These are phyloP conservation scores for Pseudonitzschia multiseries DNA, from an alignment of 108 stramenopile species.

Conservation along the genomic window DNA sequence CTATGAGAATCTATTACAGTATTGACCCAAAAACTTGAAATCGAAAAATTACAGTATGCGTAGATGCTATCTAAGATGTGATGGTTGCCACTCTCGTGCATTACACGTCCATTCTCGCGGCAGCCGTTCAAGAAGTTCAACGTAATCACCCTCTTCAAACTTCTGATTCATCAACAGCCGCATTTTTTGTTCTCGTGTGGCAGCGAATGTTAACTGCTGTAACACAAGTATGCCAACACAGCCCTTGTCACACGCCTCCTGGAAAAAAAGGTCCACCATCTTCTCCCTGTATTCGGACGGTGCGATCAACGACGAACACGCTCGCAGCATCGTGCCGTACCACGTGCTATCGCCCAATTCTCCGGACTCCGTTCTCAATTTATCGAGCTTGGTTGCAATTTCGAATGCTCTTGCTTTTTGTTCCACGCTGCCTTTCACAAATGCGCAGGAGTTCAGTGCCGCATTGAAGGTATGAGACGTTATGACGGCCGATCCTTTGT, in stretches of 20 bases:
- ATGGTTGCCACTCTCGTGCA: constrained; percentile 17
- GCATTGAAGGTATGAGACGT: constrained; percentile 56
- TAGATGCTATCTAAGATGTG: not conserved
- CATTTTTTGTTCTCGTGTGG: constrained; percentile 29
- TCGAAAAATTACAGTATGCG: no score
- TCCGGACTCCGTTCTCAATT: constrained; percentile 24
- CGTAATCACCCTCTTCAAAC: constrained; percentile 20
- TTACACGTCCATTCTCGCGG: constrained; percentile 59
- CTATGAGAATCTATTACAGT: no score
- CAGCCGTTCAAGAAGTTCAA: constrained; percentile 34
- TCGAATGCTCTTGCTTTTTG: constrained; percentile 44
- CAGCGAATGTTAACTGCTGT: constrained; percentile 43
- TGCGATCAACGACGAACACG: constrained; percentile 46
- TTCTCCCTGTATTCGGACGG: constrained; percentile 30
- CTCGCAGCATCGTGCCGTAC: constrained; percentile 63
- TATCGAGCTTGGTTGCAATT: constrained; percentile 40
- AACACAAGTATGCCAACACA: constrained; percentile 64
- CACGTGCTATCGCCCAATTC: constrained; percentile 52
- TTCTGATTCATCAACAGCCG: constrained; percentile 37
- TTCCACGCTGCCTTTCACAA: constrained; percentile 45
- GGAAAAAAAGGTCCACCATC: constrained; percentile 47
- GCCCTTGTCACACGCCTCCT: constrained; percentile 49
- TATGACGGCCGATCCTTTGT: constrained; percentile 31
- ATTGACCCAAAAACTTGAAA: no score
- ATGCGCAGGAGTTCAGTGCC: constrained; percentile 65